phyloP scores from a whole-genome alignment of 805 yeast species.

The Vanderwaltozyma tropicalis region DNA sequence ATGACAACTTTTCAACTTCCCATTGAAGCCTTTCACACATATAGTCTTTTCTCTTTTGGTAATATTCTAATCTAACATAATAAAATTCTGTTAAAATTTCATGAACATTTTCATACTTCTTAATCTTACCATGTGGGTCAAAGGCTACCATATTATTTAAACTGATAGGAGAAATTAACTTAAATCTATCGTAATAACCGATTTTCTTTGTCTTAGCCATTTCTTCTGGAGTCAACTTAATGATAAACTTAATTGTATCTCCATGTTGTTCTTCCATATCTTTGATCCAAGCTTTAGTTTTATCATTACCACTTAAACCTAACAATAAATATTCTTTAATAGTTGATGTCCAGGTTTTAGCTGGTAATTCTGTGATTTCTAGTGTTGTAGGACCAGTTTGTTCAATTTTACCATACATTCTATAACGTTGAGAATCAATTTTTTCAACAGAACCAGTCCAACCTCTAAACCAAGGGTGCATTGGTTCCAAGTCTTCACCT shows the following conservation, averaged over 20 bases:
- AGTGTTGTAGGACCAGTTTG: constrained; percentile 69
- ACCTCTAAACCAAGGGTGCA: constrained; percentile 92
- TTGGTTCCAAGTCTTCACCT: constrained; percentile 55
- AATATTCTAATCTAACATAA: constrained; percentile 75
- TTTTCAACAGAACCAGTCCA: constrained; percentile 81
- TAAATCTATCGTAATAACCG: constrained; percentile 80
- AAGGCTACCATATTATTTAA: constrained; percentile 91
- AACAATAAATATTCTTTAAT: constrained; percentile 75
- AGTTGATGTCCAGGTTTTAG: constrained; percentile 83
- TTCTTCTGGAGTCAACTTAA: constrained; percentile 65
- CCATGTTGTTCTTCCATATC: constrained; percentile 94
- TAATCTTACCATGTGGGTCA: constrained; percentile 80
- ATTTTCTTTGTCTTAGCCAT: constrained; percentile 67
- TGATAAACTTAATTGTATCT: constrained; percentile 64
- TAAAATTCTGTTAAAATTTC: constrained; percentile 81
- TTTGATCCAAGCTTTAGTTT: constrained; percentile 72
- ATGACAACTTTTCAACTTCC: constrained; percentile 61
- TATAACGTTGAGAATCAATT: constrained; percentile 54
- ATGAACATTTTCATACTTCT: constrained; percentile 62
- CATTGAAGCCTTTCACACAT: constrained; percentile 58
- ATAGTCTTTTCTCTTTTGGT: constrained; percentile 83
- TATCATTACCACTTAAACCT: constrained; percentile 70
- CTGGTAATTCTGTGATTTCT: constrained; percentile 88
- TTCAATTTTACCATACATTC: constrained; percentile 70
- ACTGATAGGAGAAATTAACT: constrained; percentile 55